Evolutionary conservation across 805 yeast species (phyloP).

Genomic region (Myxozyma melibiosi): DNA sequence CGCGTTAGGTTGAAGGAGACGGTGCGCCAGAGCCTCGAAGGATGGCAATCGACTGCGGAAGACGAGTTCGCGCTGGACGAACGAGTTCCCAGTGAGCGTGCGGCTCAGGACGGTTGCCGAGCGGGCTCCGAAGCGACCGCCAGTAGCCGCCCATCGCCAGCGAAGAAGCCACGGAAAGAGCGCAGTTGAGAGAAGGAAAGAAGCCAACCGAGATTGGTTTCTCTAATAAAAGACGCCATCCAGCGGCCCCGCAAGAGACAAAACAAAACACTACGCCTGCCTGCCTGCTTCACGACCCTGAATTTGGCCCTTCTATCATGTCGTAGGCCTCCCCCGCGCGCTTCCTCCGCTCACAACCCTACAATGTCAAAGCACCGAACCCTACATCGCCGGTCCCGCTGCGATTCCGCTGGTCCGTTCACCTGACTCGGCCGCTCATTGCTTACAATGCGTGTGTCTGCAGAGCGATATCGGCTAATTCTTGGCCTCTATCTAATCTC

Average conservation of each 20-base stretch:
- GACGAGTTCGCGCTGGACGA: conserved; percentile 14
- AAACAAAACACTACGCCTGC: conserved; percentile 6
- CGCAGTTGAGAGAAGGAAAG: too few species aligned
- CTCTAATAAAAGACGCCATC: too few species aligned
- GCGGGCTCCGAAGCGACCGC: conserved; percentile 17
- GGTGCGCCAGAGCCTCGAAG: conserved; percentile 20
- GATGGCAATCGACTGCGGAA: conserved; percentile 32
- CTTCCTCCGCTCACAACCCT: conserved; percentile 1
- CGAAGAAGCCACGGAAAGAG: too few species aligned
- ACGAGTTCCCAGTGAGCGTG: background rate
- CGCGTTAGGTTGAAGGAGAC: conserved; percentile 20
- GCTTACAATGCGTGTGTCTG: too few species aligned
- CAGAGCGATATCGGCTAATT: too few species aligned
- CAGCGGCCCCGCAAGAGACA: background rate
- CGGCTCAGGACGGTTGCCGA: background rate
- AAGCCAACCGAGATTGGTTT: too few species aligned
- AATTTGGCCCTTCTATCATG: background rate
- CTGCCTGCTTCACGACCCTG: background rate
- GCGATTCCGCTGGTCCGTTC: too few species aligned
- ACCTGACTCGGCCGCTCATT: too few species aligned
- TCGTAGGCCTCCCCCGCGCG: background rate
- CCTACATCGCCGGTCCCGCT: too few species aligned
- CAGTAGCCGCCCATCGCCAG: conserved; percentile 13
- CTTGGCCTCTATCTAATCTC: too few species aligned
- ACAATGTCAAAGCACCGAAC: too few species aligned